Conservation (phyloP, 441 rosid species). For the Gossypium lobatum region DNA sequence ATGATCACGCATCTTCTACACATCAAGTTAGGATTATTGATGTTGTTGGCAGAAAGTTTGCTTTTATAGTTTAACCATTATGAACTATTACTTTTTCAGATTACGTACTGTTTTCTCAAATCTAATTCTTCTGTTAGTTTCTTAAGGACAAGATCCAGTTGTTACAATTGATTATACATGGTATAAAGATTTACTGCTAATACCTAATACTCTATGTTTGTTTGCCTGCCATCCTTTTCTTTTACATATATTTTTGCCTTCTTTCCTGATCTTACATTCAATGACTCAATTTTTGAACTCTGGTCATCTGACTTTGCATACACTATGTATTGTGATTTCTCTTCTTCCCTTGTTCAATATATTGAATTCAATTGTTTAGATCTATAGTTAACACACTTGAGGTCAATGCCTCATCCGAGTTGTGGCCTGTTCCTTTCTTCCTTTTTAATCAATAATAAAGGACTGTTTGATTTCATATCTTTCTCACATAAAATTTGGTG, state of each 20-base stretch:
- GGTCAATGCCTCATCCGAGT: neutral
- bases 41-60: neutral
- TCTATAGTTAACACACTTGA: neutral
- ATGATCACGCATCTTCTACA: neutral
- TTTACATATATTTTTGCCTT: neutral
- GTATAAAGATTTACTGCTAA: neutral
- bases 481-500: constrained; percentile 7
- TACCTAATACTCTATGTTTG: neutral
- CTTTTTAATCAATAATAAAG: neutral
- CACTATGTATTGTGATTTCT: neutral
- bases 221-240: neutral
- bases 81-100: neutral
- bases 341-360: neutral
- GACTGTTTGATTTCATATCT: neutral
- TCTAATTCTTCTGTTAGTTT: neutral
- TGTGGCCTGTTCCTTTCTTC: neutral
- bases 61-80: neutral
- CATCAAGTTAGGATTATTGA: neutral
- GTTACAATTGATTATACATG: neutral
- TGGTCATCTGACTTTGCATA: neutral
- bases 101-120: neutral
- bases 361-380: neutral
- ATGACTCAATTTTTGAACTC: neutral
- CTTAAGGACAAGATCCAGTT: neutral
- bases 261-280: neutral